phyloP scores from a whole-genome alignment of 75 land plant species.

The Cunninghamia lanceolata region DNA sequence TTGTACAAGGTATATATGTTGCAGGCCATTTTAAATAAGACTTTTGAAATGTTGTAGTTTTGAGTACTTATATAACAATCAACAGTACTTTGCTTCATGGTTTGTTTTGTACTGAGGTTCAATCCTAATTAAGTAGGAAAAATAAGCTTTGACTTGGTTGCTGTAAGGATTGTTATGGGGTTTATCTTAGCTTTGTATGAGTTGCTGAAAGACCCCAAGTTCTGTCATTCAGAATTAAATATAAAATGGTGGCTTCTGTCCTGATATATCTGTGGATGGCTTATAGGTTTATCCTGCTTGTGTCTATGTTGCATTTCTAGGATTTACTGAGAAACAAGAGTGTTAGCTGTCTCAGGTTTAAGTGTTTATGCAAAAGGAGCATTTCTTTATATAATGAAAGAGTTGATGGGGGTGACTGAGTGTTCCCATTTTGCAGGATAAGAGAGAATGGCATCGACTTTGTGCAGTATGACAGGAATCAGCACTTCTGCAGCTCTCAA shows the following conservation, averaged over 20 bases:
- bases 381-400: neutral
- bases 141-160: neutral
- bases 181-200: neutral
- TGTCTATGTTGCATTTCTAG: neutral
- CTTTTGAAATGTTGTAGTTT: neutral
- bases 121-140: neutral
- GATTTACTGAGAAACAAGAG: neutral
- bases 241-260: neutral
- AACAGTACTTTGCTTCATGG: neutral
- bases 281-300: neutral
- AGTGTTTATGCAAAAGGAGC: neutral
- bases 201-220: neutral
- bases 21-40: neutral
- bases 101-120: neutral
- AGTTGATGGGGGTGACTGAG: neutral
- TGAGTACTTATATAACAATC: neutral
- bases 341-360: neutral
- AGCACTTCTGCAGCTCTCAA: neutral
- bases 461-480: conserved; percentile 3
- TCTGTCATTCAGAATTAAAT: neutral
- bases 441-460: conserved; percentile 1
- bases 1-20: neutral
- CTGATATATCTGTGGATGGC: neutral
- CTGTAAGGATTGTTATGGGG: neutral
- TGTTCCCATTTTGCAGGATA: neutral